Evolutionary conservation across 768 basidiomycete genomes (phyloP), one percentile per base, ranked within the genome.

Genomic region (Lactarius quietus): DNA sequence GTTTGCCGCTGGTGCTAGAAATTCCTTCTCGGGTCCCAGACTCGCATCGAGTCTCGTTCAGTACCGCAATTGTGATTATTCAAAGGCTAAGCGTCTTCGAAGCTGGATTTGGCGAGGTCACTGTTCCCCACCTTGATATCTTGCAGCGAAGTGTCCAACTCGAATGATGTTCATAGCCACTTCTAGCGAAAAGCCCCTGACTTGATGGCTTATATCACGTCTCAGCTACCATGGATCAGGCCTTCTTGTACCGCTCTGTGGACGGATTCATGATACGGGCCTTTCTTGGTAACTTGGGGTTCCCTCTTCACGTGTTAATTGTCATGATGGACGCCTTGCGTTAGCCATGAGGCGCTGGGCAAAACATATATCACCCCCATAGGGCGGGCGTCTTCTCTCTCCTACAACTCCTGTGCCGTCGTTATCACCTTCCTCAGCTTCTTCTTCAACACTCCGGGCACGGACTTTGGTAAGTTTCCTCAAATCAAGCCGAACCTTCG

Each of bases 241-340:
- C 65, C 14, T 52, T 58, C n/a, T 35, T 55, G 31, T n/a, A 18
- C 9, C 20, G 15, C 53, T 54, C 35, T 20, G 48, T 35, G 31
- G 52, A 26, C 15, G 5, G 2, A 15, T 52, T 52, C 63, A 59
- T 23, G 45, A 39, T 29, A 39, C 29, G 6, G 29, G 38, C 54
- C 29, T 41, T 57, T 39, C 36, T n/a, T 43, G 57, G 23, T 36
- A n/a, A 33, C 28, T 20, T 6, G 26, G 18, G 38, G 62, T 66
- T 52, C 14, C 58, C 45, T 20, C 10, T 66, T 58, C 65, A 66
- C 65, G 65, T 66, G 65, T 58, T 41, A n/a, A 62, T 35, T 55
- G 36, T 36, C 59, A 66, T 68, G 61, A 66, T 68, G 61, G 43
- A 63, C 66, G 61, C 66, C 68, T 68, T 59, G 65, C 59, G 26